phyloP scores from a whole-genome alignment of 768 basidiomycete species.

The Lyophyllum decastes region DNA sequence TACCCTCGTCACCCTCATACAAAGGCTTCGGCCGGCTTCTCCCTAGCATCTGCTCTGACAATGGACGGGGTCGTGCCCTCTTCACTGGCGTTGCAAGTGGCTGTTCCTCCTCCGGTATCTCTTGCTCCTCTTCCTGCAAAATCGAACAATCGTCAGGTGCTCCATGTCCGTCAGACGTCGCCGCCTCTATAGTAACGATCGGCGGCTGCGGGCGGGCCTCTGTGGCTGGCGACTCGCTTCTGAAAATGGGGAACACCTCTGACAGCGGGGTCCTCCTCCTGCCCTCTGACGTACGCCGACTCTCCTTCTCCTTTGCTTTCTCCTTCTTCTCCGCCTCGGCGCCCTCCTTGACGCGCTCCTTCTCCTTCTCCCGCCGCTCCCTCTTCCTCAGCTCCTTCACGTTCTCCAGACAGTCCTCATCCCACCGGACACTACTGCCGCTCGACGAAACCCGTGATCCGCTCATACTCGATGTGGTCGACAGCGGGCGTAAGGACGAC shows the following conservation, averaged over 20 bases:
- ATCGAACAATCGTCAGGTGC: constrained; percentile 22
- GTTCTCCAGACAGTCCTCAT: constrained; percentile 46
- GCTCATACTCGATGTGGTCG: constrained; percentile 28
- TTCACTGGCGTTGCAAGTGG: constrained; percentile 41
- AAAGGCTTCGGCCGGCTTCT: constrained; percentile 49
- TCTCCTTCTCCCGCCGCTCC: constrained; percentile 21
- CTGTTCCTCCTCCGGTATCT: constrained; percentile 13
- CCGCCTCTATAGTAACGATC: constrained; percentile 49
- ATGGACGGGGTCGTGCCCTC: constrained; percentile 52
- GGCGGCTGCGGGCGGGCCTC: constrained; percentile 9
- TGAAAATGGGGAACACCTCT: constrained; percentile 59
- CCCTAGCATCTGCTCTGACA: constrained; percentile 64
- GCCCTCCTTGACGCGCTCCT: constrained; percentile 25
- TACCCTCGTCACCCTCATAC: constrained; percentile 58
- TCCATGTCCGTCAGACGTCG: constrained; percentile 54
- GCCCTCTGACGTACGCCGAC: constrained; percentile 48
- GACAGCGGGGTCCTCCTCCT: constrained; percentile 54
- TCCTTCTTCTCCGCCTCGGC: too few species aligned
- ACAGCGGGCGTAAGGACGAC: constrained; percentile 48
- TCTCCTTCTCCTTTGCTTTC: constrained; percentile 40
- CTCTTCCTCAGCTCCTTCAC: constrained; percentile 41
- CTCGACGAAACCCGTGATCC: constrained; percentile 32
- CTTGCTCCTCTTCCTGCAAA: constrained; percentile 15
- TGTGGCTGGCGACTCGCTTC: neutral
- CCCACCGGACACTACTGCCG: constrained; percentile 52